Evolutionary conservation across 2,329 filamentous ascomycete species (phyloP), one percentile per base, ranked within the genome.

Genomic region (Simplicillium aogashimaense): DNA sequence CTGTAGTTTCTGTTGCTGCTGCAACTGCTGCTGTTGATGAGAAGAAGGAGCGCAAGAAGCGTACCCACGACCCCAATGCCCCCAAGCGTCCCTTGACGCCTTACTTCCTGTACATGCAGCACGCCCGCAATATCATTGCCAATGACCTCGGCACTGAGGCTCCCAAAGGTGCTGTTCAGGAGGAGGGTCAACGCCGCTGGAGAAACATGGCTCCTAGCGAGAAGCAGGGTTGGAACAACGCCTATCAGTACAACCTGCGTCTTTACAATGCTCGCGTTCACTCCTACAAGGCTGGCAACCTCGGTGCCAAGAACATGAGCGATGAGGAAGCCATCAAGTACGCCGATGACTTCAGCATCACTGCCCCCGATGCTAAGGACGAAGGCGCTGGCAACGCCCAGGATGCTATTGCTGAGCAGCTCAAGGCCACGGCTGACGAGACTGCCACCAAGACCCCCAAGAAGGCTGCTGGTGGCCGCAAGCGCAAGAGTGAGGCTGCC

Each of bases 31-130:
- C 63, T 1, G 73, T 68, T 9, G 75, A 79, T 54, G 78, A 80
- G 60, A 84, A 87, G 74, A 88, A 88, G 74, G 88, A 92, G 73
- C 82, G 85, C 63, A 90, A 92, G 74, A 89, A 89, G 72, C 78
- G 81, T 45, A 80, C 79, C 33, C 81, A 85, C 55, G 90, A 97
- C 60, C 89, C 89, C 50, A 94, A 95, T 61, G 89, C 89, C 7
- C 90, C 90, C 44, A 97, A 95, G 76, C 81, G 89, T 38, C 89
- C 90, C 8, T 64, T 95, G 56, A 97, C 90, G 6, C 88, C 90
- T 3, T 95, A 94, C 70, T 95, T 97, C 70, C 70, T 95, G 45
- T 97, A 88, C 69, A 87, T 94, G 72, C 84, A 94, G 61, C 82
- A 84, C 48, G 87, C 87, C 48, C 84, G 92, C 37, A 76, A 81